Base-by-base conservation (phyloP, 345 rosid species). In the Passiflora organensis region DNA sequence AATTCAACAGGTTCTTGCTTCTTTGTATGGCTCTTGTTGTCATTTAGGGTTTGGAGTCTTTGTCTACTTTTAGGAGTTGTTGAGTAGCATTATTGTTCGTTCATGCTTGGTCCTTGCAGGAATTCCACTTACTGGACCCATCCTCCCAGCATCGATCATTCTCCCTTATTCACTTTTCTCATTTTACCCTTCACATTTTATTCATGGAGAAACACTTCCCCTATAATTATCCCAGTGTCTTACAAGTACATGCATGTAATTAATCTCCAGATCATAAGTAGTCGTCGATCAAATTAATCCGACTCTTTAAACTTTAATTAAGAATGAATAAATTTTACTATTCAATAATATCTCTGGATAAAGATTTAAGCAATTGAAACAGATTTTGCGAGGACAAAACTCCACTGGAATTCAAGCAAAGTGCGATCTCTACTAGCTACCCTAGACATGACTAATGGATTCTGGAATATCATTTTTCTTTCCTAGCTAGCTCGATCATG, bases 61-160 rank as follows among this genome's bases (percentile, higher is more conserved):
- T 64, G 71, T 66, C 77, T 50, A 39, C 77, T 65, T 58, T 66
- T 28, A 44, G 55, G 64, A 20, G 66, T 55, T 41, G 76, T 73
- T 68, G 73, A 52, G 65, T 61, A 58, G 55, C 76, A 73, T 77
- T 70, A 73, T 70, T 70, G 67, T 63, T 70, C 24, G 53, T 60
- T 66, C 71, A 50, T 58, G 62, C 52, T 64, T 41, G 22, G 68
- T 59, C 63, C 67, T 55, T 57, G 28, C 62, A 43, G 45, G 53
- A 19, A 45, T 64, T 70, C 71, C 73, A 61, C 74, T 64, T 53
- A n/a, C 37, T 23, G 47, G 28, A n/a, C 67, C 59, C 67, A 2
- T 53, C 51, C 57, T 49, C 13, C 13, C 65, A 60, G 37, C 64
- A 51, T 65, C 53, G 63, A 55, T 43, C 37, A 2, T 13, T 6